Evolutionary conservation across 805 yeast genomes (phyloP), one percentile per base, ranked within the genome.

Genomic region (Hanseniaspora meyeri): DNA sequence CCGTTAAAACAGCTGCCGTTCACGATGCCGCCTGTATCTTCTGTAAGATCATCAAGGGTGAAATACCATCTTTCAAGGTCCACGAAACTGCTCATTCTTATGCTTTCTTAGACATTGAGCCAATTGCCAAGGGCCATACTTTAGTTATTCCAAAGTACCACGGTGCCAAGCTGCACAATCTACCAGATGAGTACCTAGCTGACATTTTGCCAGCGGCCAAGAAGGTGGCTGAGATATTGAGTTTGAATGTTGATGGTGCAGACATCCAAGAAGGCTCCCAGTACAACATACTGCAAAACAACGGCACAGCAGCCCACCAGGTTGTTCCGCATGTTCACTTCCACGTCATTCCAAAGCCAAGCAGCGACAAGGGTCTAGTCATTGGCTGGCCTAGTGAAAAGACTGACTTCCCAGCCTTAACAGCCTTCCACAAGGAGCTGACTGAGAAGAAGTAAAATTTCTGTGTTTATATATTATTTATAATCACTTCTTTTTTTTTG

Each of bases 381-480:
- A 88, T 91, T 36, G 96, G 93, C 31, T 93, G 98, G 97, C 97
- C 97, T n/a, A 83, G 89, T 19, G 79, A 82, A 63, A 79, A 75
- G 57, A 85, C 91, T 36, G 85, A 86, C 66, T 82, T 86, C 69
- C 89, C 75, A 14, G 80, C 82, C 54, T 73, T 90, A 66, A 83
- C 84, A 54, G 74, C 76, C 59, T 72, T 80, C 45, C 95, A 87
- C 65, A 79, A 80, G 62, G 76, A 80, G 59, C 68, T 90, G 58
- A 61, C 71, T 19, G 73, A 72, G 24, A 80, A 77, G 60, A 63
- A 55, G 32, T 57, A 61, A 24, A 5, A n/a, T 3, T 24, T 24
- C 5, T 24, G 27, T 24, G 47, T 24, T n/a, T 45, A 31, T 42
- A 24, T 42, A 42, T 42, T 3, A 36, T 12, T 16, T 4, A 6